Percentiles rank a stretch among this genome's conserved stretches.
Evolutionary conservation across 371 early-diverging fungal species (phyloP).

Genomic region (Mucor mucedo): DNA sequence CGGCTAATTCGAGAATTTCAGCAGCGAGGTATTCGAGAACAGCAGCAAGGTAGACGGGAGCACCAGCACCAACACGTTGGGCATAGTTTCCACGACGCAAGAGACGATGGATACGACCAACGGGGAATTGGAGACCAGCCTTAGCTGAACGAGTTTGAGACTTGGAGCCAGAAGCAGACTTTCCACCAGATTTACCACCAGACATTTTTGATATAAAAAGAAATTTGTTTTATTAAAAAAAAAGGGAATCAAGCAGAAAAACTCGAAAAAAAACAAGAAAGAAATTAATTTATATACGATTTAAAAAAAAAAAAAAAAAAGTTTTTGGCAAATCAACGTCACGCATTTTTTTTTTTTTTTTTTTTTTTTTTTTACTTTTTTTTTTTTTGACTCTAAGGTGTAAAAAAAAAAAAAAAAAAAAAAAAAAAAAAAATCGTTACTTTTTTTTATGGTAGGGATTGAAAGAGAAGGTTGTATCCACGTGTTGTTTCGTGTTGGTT

Average conservation of each 20-base stretch:
- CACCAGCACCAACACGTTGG: conserved; percentile 90
- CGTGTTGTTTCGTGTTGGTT: too few species aligned
- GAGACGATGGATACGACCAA: conserved; percentile 96
- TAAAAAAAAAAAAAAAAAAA: too few species aligned
- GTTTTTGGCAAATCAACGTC: conserved; percentile 2
- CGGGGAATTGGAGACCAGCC: conserved; percentile 95
- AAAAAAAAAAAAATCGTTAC: too few species aligned
- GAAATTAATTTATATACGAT: neutral
- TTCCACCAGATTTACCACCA: conserved; percentile 58
- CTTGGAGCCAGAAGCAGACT: conserved; percentile 60
- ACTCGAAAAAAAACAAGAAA: conserved; percentile 26
- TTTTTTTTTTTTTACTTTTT: conserved; percentile 17
- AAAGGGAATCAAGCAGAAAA: conserved; percentile 22
- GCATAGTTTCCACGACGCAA: conserved; percentile 94
- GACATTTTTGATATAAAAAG: conserved; percentile 34
- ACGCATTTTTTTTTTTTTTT: conserved; percentile 16
- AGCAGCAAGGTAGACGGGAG: conserved; percentile 92
- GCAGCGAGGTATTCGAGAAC: conserved; percentile 94
- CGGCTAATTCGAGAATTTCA: conserved; percentile 94
- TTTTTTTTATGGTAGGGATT: too few species aligned
- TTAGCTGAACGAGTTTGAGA: conserved; percentile 76
- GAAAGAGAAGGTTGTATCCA: too few species aligned
- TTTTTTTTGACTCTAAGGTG: neutral
- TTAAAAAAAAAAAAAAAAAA: conserved; percentile 7
- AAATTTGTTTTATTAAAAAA: neutral